phyloP scores from a whole-genome alignment of 2,329 filamentous ascomycete species.

The Fusarium redolens region DNA sequence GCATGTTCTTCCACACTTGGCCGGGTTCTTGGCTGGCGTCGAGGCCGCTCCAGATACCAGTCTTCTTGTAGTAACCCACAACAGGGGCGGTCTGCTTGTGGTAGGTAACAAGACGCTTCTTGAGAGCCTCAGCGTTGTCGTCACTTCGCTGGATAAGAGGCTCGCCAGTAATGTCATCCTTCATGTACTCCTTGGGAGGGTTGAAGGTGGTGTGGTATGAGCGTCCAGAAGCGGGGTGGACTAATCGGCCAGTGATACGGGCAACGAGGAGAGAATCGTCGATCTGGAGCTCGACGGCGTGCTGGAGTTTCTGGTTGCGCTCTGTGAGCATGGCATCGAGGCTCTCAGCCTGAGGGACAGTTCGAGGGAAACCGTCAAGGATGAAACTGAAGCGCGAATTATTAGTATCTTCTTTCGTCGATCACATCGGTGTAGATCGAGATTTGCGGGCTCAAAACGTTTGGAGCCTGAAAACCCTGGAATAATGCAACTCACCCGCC shows the following conservation, averaged over 20 bases:
- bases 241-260: constrained; percentile 93
- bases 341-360: constrained; percentile 92
- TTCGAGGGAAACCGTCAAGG: constrained; percentile 97
- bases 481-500: constrained; percentile 76
- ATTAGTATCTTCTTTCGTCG: constrained; percentile 34
- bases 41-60: constrained; percentile 94
- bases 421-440: constrained; percentile 8
- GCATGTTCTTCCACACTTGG: constrained; percentile 93
- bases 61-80: constrained; percentile 96
- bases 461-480: neutral
- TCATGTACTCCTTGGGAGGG: constrained; percentile 94
- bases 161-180: constrained; percentile 96
- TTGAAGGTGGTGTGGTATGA: constrained; percentile 99
- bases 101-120: constrained; percentile 94
- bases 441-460: constrained; percentile 7
- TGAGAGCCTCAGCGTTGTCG: constrained; percentile 94
- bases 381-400: constrained; percentile 78
- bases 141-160: constrained; percentile 95
- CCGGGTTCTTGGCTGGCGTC: constrained; percentile 97
- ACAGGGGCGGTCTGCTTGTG: constrained; percentile 94
- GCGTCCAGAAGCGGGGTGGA: constrained; percentile 95
- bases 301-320: constrained; percentile 86
- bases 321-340: constrained; percentile 89
- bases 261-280: constrained; percentile 93
- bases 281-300: constrained; percentile 96